A percentile compares a stretch with the other conserved stretches of the same genome.
Conservation (phyloP, 306 rosid genomes). For the Acacia melanoxylon region DNA sequence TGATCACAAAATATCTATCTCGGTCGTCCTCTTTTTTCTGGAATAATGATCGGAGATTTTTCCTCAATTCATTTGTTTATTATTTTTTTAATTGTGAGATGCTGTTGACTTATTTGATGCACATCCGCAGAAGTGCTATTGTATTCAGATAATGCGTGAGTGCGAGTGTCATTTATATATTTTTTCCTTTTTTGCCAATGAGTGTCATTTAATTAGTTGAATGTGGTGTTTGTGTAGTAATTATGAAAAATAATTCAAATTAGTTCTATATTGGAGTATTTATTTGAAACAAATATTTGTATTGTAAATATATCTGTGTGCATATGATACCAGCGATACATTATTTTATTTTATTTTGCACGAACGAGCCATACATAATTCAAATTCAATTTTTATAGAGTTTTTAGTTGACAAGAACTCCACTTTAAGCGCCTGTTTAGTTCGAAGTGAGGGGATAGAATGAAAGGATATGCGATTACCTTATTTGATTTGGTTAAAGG, state of each 20-base stretch:
- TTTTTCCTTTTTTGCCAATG: neutral
- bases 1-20: neutral
- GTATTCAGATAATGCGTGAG: neutral
- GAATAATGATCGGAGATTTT: neutral
- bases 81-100: neutral
- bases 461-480: no score
- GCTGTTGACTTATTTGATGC: neutral
- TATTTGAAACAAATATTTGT: neutral
- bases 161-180: neutral
- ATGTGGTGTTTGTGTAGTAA: neutral
- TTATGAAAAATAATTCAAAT: neutral
- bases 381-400: no score
- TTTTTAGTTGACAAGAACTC: no score
- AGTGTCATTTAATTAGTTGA: neutral
- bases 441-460: no score
- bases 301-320: neutral
- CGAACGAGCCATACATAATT: no score
- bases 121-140: neutral
- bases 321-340: no score
- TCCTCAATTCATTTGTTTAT: neutral
- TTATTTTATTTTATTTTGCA: no score
- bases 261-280: neutral
- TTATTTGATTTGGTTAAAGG: no score
- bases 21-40: neutral
- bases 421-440: no score